These are phyloP conservation scores for Chaetomiaceae sp. DNA, from an alignment of 2,329 filamentous ascomycete genomes.

Conservation along the genomic window DNA sequence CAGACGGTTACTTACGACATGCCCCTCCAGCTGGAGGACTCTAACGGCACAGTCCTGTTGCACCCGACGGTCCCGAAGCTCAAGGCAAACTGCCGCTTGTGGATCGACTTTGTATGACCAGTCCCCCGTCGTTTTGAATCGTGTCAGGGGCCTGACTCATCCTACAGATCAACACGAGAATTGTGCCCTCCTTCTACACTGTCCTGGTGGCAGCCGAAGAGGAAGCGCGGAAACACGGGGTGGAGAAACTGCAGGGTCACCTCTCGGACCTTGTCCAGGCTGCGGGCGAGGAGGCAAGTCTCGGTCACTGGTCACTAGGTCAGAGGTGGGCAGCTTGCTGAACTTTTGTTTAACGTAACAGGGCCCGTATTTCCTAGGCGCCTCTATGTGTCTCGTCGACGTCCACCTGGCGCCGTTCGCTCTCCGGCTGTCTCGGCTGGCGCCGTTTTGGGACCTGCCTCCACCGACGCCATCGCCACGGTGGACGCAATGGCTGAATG, in stretches of 20 bases:
- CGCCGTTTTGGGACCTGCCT: constrained; percentile 63
- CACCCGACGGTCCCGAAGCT: constrained; percentile 62
- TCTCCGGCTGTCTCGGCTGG: constrained; percentile 60
- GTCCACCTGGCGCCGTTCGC: constrained; percentile 74
- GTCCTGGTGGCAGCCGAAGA: constrained; percentile 63
- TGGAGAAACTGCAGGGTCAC: constrained; percentile 59
- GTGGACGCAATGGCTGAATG: constrained; percentile 66
- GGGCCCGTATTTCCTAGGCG: constrained; percentile 65
- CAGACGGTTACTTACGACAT: constrained; percentile 1
- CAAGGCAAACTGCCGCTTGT: constrained; percentile 70
- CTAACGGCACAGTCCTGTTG: constrained; percentile 55
- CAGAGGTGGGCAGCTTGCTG: background rate
- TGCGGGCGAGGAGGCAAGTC: constrained; percentile 37
- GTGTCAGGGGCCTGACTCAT: background rate
- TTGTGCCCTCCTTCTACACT: constrained; percentile 73
- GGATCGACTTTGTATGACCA: constrained; percentile 68
- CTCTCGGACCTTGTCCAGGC: constrained; percentile 53
- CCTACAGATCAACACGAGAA: constrained; percentile 65
- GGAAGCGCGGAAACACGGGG: constrained; percentile 53
- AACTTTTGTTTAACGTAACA: constrained; percentile 22
- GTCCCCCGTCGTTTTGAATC: background rate
- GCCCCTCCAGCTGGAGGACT: constrained; percentile 62
- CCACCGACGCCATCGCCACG: constrained; percentile 58
- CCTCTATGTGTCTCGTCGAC: constrained; percentile 60
- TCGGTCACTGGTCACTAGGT: background rate